phyloP scores from a whole-genome alignment of 257 asterid genomes.

The Anisodus tanguticus region DNA sequence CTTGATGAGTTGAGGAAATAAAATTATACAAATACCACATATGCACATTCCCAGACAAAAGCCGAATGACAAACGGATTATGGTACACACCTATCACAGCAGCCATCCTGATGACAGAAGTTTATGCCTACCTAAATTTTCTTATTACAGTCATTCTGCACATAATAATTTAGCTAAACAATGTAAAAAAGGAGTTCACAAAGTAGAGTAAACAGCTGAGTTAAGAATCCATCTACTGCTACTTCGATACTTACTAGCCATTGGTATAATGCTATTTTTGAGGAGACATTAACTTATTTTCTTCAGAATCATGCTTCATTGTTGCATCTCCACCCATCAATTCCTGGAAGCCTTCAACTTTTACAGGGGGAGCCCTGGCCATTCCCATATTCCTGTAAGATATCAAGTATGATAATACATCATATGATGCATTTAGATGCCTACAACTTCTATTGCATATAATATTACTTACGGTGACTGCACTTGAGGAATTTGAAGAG shows the following conservation, averaged over 20 bases:
- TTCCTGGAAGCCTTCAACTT: slow-evolving; percentile 99
- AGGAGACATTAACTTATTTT: slow-evolving; percentile 79
- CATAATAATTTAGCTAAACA: neutral
- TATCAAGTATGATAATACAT: slow-evolving; percentile 19
- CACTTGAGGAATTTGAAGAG: slow-evolving; percentile 78
- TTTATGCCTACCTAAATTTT: slow-evolving; percentile 9
- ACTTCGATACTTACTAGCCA: neutral
- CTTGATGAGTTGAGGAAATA: neutral
- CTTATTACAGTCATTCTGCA: neutral
- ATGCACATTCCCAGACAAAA: slow-evolving; percentile 12
- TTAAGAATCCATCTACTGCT: slow-evolving; percentile 23
- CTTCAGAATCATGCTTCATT: slow-evolving; percentile 78
- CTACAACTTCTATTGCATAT: slow-evolving; percentile 26
- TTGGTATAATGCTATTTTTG: slow-evolving; percentile 15
- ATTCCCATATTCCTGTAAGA: slow-evolving; percentile 69
- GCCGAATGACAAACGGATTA: neutral
- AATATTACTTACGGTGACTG: slow-evolving; percentile 68
- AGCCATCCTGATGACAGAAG: slow-evolving; percentile 16
- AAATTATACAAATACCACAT: neutral
- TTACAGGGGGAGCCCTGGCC: slow-evolving; percentile 94
- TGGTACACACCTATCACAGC: neutral
- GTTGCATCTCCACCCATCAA: slow-evolving; percentile 91
- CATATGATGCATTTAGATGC: slow-evolving; percentile 10
- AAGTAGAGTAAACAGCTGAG: neutral
- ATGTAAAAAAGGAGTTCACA: neutral